A percentile compares a stretch with the other conserved stretches of the same genome.
phyloP scores from a whole-genome alignment of 805 yeast genomes.

The Teunomyces aglyptinius region DNA sequence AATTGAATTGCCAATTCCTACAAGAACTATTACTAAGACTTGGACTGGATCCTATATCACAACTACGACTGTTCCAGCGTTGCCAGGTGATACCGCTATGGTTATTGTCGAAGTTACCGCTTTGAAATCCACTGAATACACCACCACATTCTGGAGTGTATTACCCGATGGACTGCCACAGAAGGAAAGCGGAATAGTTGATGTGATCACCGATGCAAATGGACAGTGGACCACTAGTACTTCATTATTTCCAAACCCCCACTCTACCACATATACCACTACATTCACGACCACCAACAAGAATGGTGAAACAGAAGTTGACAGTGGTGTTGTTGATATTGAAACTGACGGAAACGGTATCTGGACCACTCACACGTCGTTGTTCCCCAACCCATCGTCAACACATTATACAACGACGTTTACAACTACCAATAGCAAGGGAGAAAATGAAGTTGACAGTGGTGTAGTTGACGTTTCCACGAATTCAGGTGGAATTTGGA shows the following conservation, averaged over 20 bases:
- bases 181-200: conserved; percentile 8
- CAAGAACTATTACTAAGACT: conserved; percentile 7
- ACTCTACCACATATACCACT: conserved; percentile 6
- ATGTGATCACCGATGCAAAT: conserved; percentile 12
- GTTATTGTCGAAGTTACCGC: conserved; percentile 13
- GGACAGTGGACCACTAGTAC: not conserved
- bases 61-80: conserved; percentile 2
- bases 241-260: conserved; percentile 1
- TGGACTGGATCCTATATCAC: conserved; percentile 8
- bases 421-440: not conserved
- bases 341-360: not conserved
- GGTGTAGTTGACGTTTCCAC: not conserved
- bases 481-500: not conserved
- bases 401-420: not conserved
- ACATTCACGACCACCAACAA: conserved; percentile 8
- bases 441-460: not conserved
- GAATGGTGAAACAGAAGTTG: not conserved
- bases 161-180: conserved; percentile 7
- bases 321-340: not conserved
- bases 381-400: not conserved
- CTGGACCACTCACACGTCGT: not conserved
- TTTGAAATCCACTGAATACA: conserved; percentile 12
- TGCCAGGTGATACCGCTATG: conserved; percentile 10
- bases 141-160: conserved; percentile 13
- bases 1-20: conserved; percentile 18